Evolutionary conservation across 2,329 filamentous ascomycete genomes (phyloP), one percentile per base, ranked within the genome.

Genomic region (Lachnellula arida): DNA sequence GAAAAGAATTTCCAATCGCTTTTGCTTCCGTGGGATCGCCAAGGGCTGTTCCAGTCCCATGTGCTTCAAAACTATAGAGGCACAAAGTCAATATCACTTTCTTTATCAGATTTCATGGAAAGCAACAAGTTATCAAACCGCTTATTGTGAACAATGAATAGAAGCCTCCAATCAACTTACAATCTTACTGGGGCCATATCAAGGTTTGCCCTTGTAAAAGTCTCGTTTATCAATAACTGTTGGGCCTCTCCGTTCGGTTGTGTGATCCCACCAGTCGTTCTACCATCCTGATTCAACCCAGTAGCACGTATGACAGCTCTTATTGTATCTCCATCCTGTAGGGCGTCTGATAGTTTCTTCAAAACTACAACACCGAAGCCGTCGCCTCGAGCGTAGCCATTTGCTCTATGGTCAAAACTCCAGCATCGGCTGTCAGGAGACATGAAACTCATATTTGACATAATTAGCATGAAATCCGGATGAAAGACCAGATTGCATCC

Each of bases 331-430:
- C 81, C 80, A 60, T 82, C 79, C 14, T 72, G 71, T 4, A 86
- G 60, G 1, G 84, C 84, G 65, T 82, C 78, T 9, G 74, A 70
- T 0, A 86, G 69, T 2, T 76, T 75, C 68, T 87, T 87, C 44
- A 87, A 64, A 4, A 86, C 63, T 1, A 87, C 67, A 15, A 80
- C 74, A 0, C 76, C 80, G 19, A 81, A 73, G 0, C 82, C 85
- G 62, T 88, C 85, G 1, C 82, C 84, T 37, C 82, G 74, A 0
- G 78, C 81, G 62, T 87, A 88, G 1, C 85, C 85, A 56, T 83
- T 79, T 28, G 81, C 85, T 2, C 76, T 73, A n/a, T 73, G 64
- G 59, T 86, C 83, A 60, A 82, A 85, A 2, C 73, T 70, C 52
- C 77, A 78, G 59, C 77, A 80, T 12, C 72, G 65, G 1, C 76